phyloP scores from a whole-genome alignment of 768 basidiomycete species.

The Boletus rufocinnamomeus region DNA sequence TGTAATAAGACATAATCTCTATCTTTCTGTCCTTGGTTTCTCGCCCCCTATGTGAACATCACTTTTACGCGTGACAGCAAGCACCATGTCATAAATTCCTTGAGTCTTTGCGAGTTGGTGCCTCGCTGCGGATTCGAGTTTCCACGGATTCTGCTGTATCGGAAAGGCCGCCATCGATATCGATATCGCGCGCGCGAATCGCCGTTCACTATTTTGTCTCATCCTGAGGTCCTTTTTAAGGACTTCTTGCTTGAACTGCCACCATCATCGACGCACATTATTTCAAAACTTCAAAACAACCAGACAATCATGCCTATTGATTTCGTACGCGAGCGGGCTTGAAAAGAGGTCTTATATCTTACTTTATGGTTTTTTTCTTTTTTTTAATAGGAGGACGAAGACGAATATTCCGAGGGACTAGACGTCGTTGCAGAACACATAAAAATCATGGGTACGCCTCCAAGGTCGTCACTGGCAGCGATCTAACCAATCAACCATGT shows the following conservation, averaged over 20 bases:
- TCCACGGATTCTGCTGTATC: constrained; percentile 6
- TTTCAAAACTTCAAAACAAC: constrained; percentile 9
- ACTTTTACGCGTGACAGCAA: constrained; percentile 30
- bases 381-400: constrained; percentile 27
- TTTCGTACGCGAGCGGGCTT: constrained; percentile 24
- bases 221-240: constrained; percentile 1
- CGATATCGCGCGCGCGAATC: constrained; percentile 10
- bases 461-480: neutral
- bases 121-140: constrained; percentile 17
- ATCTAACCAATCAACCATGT: neutral
- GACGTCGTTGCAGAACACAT: constrained; percentile 14
- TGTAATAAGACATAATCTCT: constrained; percentile 34
- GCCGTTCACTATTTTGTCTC: neutral
- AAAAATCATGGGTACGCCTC: constrained; percentile 21
- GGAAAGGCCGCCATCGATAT: constrained; percentile 12
- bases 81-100: constrained; percentile 20
- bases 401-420: constrained; percentile 23
- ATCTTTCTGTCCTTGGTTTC: constrained; percentile 16
- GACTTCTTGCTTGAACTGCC: constrained; percentile 3
- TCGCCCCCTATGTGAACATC: constrained; percentile 22
- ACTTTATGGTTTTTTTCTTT: neutral
- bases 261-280: constrained; percentile 12
- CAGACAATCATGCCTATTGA: constrained; percentile 13
- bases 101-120: constrained; percentile 31
- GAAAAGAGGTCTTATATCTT: constrained; percentile 1